phyloP scores from a whole-genome alignment of 2,329 filamentous ascomycete genomes.

The Trichoderma sp. region DNA sequence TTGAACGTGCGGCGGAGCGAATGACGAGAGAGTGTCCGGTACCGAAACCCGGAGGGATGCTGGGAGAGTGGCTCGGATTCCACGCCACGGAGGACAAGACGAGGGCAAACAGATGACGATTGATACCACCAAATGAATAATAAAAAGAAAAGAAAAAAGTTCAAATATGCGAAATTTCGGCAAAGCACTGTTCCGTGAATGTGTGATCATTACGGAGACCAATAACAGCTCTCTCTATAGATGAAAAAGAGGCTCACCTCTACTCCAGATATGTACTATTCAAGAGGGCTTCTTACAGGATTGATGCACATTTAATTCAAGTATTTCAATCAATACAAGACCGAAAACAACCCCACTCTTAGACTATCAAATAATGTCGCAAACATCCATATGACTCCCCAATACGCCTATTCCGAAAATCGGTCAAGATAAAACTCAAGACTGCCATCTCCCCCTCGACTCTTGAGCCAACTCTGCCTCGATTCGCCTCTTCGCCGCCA shows the following conservation, averaged over 20 bases:
- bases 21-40: conserved; percentile 80
- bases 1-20: conserved; percentile 40
- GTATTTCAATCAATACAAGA: not conserved
- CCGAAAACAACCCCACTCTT: not conserved
- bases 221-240: not conserved
- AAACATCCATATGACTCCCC: not conserved
- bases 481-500: not conserved
- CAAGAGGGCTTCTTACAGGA: not conserved
- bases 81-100: conserved; percentile 35
- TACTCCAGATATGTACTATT: not conserved
- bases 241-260: not conserved
- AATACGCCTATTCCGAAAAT: not conserved
- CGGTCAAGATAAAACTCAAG: not conserved
- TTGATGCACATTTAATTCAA: not conserved
- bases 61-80: conserved; percentile 76
- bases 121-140: conserved; percentile 10
- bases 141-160: not conserved
- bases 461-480: not conserved
- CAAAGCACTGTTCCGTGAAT: not conserved
- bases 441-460: not conserved
- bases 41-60: conserved; percentile 79
- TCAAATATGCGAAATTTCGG: not conserved
- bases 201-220: not conserved
- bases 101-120: conserved; percentile 30
- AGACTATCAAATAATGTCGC: not conserved